These are phyloP conservation scores for Syzygium oleosum DNA, from an alignment of 345 rosid genomes.

Conservation along the genomic window DNA sequence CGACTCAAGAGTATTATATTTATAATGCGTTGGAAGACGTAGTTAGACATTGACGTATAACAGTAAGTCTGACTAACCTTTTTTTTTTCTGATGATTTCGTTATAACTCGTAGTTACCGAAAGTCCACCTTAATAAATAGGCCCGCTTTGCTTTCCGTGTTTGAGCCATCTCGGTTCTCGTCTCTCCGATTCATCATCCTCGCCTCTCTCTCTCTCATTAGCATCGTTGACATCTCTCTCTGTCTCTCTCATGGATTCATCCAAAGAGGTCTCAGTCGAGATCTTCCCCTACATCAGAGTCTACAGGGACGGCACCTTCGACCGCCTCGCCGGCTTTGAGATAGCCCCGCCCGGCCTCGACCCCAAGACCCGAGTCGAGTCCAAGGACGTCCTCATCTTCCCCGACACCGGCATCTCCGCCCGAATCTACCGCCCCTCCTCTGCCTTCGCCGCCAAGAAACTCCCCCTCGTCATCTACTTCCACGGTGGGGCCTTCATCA, in stretches of 20 bases:
- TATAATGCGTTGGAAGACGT: background rate
- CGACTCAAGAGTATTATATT: background rate
- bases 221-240: background rate
- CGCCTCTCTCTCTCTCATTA: background rate
- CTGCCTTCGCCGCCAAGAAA: conserved; percentile 6
- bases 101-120: background rate
- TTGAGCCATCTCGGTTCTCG: background rate
- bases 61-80: background rate
- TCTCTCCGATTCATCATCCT: background rate
- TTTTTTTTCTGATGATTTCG: background rate
- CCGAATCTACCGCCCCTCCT: conserved; percentile 45
- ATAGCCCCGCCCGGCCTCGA: conserved; percentile 50
- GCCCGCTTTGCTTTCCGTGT: background rate
- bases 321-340: conserved; percentile 56
- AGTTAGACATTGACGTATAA: background rate
- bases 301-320: conserved; percentile 41
- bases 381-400: conserved; percentile 47
- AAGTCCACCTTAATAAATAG: background rate
- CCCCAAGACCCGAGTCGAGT: conserved; percentile 38
- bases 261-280: conserved; percentile 24
- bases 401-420: conserved; percentile 39
- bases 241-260: background rate
- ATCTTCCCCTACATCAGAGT: conserved; percentile 52
- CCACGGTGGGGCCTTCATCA: conserved; percentile 76
- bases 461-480: conserved; percentile 66